Conservation (phyloP, 1,284 basidiomycete genomes). For the Ceratobasidium theobromae region DNA sequence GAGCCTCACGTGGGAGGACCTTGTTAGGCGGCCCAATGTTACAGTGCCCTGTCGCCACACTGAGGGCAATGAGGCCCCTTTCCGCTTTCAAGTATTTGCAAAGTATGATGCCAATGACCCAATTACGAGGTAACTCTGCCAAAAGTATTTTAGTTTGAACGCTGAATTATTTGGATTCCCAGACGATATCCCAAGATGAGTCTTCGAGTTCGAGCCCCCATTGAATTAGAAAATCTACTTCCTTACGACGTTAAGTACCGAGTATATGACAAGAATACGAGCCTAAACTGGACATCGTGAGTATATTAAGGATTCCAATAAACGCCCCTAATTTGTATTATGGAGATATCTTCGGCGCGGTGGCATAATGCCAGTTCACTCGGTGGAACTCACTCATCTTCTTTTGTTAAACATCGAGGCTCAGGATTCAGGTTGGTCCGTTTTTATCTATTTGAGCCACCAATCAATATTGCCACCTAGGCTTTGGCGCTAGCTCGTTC, state of each 20-base stretch:
- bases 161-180: conserved; percentile 29
- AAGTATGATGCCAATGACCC: conserved; percentile 75
- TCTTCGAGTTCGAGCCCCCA: conserved; percentile 87
- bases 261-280: conserved; percentile 93
- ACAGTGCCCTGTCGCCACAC: conserved; percentile 86
- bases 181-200: conserved; percentile 85
- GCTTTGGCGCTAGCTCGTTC: conserved; percentile 97
- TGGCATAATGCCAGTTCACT: conserved; percentile 95
- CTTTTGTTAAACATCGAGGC: conserved; percentile 89
- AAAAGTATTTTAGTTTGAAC: background rate
- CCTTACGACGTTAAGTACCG: conserved; percentile 96
- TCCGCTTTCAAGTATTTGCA: conserved; percentile 94
- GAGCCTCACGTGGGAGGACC: conserved; percentile 85
- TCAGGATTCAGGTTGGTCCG: conserved; percentile 76
- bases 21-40: conserved; percentile 75
- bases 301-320: background rate
- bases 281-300: conserved; percentile 68
- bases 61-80: conserved; percentile 82
- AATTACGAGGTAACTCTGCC: conserved; percentile 52
- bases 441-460: background rate
- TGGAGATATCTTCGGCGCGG: conserved; percentile 87
- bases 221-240: conserved; percentile 95
- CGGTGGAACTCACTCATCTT: conserved; percentile 92
- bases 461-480: conserved; percentile 46
- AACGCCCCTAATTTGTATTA: conserved; percentile 51